Conservation (phyloP, 495 filamentous ascomycete species). For the Podospora conica region DNA sequence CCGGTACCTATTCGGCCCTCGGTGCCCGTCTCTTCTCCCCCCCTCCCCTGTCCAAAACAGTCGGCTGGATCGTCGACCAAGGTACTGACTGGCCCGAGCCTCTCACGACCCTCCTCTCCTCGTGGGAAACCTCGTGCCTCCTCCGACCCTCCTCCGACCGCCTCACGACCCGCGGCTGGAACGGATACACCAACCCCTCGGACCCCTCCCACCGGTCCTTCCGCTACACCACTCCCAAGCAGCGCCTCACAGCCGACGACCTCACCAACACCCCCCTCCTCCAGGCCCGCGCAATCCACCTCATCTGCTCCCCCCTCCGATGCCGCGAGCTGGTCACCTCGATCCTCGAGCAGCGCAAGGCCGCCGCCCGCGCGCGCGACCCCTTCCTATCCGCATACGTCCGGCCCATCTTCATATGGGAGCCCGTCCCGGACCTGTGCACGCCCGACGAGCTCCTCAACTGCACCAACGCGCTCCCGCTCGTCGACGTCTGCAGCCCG, state of each 20-base stretch:
- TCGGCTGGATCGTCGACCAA: slow-evolving; percentile 88
- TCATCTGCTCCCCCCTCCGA: slow-evolving; percentile 77
- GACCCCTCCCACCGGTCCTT: slow-evolving; percentile 54
- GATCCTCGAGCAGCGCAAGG: slow-evolving; percentile 12
- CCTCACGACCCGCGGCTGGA: slow-evolving; percentile 85
- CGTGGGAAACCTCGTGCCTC: slow-evolving; percentile 67
- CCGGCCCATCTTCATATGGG: slow-evolving; percentile 81
- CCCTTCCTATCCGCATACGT: slow-evolving; percentile 14
- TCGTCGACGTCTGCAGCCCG: slow-evolving; percentile 80
- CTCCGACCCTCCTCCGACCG: slow-evolving; percentile 60
- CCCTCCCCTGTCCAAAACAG: slow-evolving; percentile 46
- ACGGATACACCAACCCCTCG: slow-evolving; percentile 60
- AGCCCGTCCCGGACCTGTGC: slow-evolving; percentile 87
- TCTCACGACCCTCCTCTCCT: slow-evolving; percentile 54
- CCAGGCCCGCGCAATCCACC: slow-evolving; percentile 70
- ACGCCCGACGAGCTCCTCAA: slow-evolving; percentile 65
- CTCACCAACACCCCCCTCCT: slow-evolving; percentile 47
- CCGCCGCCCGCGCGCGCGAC: slow-evolving; percentile 7
- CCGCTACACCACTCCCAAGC: slow-evolving; percentile 80
- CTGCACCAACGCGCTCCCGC: slow-evolving; percentile 61
- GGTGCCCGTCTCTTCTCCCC: slow-evolving; percentile 83
- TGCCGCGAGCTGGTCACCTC: slow-evolving; percentile 57
- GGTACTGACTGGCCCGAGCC: slow-evolving; percentile 76
- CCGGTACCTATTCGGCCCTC: slow-evolving; percentile 76
- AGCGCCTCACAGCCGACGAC: slow-evolving; percentile 55